A percentile compares a stretch with the other conserved stretches of the same genome.
Conservation (phyloP, 1,284 basidiomycete species). For the Wallemia mellicola region DNA sequence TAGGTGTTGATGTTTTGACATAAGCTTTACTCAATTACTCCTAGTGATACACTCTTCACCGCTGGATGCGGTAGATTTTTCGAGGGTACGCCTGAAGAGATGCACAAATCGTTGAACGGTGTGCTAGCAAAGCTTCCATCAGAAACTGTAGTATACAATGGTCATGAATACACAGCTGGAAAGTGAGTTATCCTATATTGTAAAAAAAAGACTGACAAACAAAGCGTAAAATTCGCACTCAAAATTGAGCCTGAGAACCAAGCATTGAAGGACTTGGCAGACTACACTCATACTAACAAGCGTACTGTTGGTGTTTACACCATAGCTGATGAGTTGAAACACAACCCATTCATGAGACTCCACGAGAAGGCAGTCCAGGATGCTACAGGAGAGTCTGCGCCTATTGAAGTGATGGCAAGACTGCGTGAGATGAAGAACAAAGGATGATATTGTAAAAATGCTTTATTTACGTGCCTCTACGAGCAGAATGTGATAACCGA, state of each 20-base stretch:
- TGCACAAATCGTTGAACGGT: background rate
- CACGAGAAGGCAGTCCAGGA: constrained; percentile 22
- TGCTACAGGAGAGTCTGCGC: constrained; percentile 22
- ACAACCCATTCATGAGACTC: constrained; percentile 57
- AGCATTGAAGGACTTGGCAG: constrained; percentile 26
- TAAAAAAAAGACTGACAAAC: constrained; percentile 8
- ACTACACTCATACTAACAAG: constrained; percentile 24
- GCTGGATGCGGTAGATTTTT: background rate
- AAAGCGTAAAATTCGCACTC: constrained; percentile 14
- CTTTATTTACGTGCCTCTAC: constrained; percentile 1
- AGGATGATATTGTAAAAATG: too few species aligned
- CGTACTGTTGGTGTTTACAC: constrained; percentile 46
- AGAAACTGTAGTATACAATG: constrained; percentile 56
- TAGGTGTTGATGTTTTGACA: background rate
- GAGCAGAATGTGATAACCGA: background rate
- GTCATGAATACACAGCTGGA: constrained; percentile 65
- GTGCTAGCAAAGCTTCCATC: constrained; percentile 30
- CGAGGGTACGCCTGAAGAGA: background rate
- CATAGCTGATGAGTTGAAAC: constrained; percentile 52
- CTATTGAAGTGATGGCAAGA: constrained; percentile 33
- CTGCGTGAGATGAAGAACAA: constrained; percentile 54
- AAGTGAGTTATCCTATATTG: constrained; percentile 15
- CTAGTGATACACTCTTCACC: background rate
- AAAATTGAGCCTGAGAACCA: constrained; percentile 32
- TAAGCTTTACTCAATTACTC: constrained; percentile 1